These are phyloP conservation scores for Monosporascus ibericus DNA, from an alignment of 2,329 filamentous ascomycete genomes.

Conservation along the genomic window DNA sequence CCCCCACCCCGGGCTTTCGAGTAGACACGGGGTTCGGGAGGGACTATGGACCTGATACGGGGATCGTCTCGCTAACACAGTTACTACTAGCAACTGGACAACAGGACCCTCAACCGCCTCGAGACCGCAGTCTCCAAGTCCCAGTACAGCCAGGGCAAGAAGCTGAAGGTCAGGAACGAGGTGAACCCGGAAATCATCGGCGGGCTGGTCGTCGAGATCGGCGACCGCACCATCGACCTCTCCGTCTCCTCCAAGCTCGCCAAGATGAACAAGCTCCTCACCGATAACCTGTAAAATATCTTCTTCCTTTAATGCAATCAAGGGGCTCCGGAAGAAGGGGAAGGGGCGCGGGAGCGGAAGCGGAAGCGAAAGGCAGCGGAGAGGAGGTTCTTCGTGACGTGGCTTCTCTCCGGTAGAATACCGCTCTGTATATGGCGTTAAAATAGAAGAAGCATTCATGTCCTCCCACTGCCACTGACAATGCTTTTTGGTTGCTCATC, in stretches of 20 bases:
- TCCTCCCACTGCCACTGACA: too few species aligned
- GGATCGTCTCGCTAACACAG: conserved; percentile 15
- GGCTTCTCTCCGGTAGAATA: background rate
- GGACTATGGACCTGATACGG: too few species aligned
- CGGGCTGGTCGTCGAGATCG: conserved; percentile 91
- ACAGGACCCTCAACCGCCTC: conserved; percentile 76
- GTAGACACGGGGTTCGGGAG: too few species aligned
- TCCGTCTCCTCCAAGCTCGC: conserved; percentile 90
- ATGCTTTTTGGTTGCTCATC: too few species aligned
- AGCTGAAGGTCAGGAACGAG: conserved; percentile 94
- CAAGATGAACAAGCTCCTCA: conserved; percentile 99
- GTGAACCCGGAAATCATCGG: conserved; percentile 93
- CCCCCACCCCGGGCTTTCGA: too few species aligned
- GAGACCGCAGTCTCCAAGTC: conserved; percentile 88
- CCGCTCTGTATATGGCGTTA: background rate
- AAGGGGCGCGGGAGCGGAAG: conserved; percentile 1
- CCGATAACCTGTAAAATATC: conserved; percentile 81
- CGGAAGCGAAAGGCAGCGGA: conserved; percentile 1
- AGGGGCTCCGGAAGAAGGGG: background rate
- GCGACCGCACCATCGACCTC: conserved; percentile 96
- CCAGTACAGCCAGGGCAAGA: conserved; percentile 84
- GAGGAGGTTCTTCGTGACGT: background rate
- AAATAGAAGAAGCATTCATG: background rate
- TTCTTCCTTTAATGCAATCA: conserved; percentile 15
- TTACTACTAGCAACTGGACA: conserved; percentile 66